Base-by-base conservation (phyloP, 2,329 filamentous ascomycete species). In the Phyllosticta paracitricarpa region DNA sequence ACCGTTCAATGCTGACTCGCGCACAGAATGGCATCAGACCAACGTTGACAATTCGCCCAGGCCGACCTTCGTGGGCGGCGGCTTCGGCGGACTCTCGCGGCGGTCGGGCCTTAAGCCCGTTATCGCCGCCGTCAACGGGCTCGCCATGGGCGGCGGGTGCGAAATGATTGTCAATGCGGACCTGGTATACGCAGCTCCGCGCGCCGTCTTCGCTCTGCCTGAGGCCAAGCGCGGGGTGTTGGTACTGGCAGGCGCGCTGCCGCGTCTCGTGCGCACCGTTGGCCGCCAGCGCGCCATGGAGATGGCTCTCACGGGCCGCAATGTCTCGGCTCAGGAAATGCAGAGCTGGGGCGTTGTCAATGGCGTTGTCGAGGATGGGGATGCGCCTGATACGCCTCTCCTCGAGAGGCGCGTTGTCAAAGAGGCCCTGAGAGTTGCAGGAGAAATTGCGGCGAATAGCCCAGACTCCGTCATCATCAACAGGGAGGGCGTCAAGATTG, bases 391-490 rank as follows among this genome's bases (percentile, higher is more conserved):
- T 3, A 53, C 40, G 17, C 40, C 40, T 4, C 33, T 55, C 6
- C 5, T 30, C 28, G 26, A 64, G 56, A 64, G 71, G 4, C 75
- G 74, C 24, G 80, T 86, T 19, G 77, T 88, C 4, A 74, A 75
- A 9, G 81, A 79, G 67, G 87, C 88, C 30, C 66, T 92, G 48
- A 74, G 75, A 63, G 78, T 87, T 71, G 89, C 89, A 14, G 73
- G 70, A 51, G 75, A 79, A 69, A 81, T 92, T 66, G 83, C 83
- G 19, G 80, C 70, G 63, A 87, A 88, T 72, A 89, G 86, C 66
- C 89, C 89, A 2, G 89, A 94, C 73, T 80, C 86, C 25, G 82
- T 93, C 33, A 84, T 92, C 67, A 86, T 90, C n/a, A 86, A 79
- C 63, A 79, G 88, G 24, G 85, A 86, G 69, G 89, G 88, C 0